Percentiles rank a stretch among this genome's conserved stretches.
Evolutionary conservation across 1,284 basidiomycete species (phyloP).

Genomic region (Neolentinus lepideus): DNA sequence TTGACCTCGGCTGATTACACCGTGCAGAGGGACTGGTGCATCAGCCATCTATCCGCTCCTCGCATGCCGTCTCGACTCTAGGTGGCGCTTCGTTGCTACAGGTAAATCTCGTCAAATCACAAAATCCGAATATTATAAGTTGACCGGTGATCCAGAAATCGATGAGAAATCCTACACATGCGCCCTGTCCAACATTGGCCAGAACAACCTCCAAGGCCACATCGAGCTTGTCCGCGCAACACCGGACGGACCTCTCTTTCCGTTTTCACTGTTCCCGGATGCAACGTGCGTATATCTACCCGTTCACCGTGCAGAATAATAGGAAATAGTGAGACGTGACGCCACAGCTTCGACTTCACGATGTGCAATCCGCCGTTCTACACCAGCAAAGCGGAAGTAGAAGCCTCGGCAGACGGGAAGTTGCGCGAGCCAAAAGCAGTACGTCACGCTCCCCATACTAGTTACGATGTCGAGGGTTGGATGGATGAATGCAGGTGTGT

Average conservation of each 20-base stretch:
- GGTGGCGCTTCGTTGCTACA: constrained; percentile 63
- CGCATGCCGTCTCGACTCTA: constrained; percentile 45
- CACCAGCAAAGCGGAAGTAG: constrained; percentile 60
- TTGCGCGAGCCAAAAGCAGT: constrained; percentile 59
- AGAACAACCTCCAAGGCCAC: constrained; percentile 44
- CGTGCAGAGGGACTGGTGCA: constrained; percentile 81
- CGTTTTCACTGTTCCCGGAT: constrained; percentile 17
- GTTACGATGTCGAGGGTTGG: background rate
- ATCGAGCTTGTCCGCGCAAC: constrained; percentile 40
- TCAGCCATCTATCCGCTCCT: constrained; percentile 88
- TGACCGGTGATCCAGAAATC: constrained; percentile 45
- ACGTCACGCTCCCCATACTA: constrained; percentile 22
- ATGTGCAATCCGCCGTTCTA: constrained; percentile 99
- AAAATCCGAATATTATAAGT: background rate
- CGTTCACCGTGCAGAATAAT: too few species aligned
- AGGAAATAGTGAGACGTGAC: too few species aligned
- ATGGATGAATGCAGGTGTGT: constrained; percentile 45
- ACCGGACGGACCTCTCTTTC: constrained; percentile 39
- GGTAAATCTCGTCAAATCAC: constrained; percentile 34
- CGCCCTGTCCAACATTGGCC: constrained; percentile 47
- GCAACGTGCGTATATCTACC: background rate
- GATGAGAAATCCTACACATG: constrained; percentile 50
- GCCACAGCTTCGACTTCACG: constrained; percentile 53
- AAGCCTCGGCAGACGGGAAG: constrained; percentile 53
- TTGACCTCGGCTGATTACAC: constrained; percentile 2